These are phyloP conservation scores for Podospora tetraspora DNA, from an alignment of 495 filamentous ascomycete genomes.

Conservation along the genomic window DNA sequence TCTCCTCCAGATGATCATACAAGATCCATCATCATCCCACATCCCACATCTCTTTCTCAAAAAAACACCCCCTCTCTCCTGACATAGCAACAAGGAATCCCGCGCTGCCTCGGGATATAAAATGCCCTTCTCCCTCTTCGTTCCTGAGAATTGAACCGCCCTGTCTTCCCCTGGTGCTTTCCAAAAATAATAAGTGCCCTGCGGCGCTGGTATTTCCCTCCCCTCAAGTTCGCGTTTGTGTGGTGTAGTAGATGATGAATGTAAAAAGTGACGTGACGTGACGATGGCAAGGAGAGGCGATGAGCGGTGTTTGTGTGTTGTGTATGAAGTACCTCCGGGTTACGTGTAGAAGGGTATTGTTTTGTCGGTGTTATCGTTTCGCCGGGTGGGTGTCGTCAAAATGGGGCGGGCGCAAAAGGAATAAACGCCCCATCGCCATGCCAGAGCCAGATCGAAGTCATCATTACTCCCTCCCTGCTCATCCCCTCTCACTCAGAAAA, in stretches of 20 bases:
- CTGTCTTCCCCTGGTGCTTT: not conserved
- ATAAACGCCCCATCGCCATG: constrained; percentile 19
- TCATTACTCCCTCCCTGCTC: not conserved
- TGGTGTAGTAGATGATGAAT: not conserved
- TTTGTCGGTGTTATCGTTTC: not conserved
- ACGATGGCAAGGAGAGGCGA: not conserved
- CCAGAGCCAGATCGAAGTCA: constrained; percentile 13
- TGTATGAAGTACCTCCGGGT: not conserved
- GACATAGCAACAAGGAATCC: not conserved
- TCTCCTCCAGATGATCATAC: too few species aligned
- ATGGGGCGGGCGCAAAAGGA: not conserved
- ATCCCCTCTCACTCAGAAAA: constrained; percentile 32
- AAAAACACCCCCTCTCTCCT: not conserved
- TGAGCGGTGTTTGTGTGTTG: not conserved
- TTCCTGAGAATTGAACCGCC: not conserved
- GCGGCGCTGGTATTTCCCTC: not conserved
- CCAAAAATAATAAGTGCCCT: not conserved
- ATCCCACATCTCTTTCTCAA: not conserved
- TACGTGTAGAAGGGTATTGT: not conserved
- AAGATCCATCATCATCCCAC: not conserved
- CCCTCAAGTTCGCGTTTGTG: not conserved
- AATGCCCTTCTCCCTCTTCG: not conserved
- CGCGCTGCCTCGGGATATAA: constrained; percentile 6
- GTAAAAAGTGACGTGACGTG: not conserved
- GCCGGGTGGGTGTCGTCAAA: not conserved